Evolutionary conservation across 2,329 filamentous ascomycete genomes (phyloP), one percentile per base, ranked within the genome.

Genomic region (Penicillium paneum): DNA sequence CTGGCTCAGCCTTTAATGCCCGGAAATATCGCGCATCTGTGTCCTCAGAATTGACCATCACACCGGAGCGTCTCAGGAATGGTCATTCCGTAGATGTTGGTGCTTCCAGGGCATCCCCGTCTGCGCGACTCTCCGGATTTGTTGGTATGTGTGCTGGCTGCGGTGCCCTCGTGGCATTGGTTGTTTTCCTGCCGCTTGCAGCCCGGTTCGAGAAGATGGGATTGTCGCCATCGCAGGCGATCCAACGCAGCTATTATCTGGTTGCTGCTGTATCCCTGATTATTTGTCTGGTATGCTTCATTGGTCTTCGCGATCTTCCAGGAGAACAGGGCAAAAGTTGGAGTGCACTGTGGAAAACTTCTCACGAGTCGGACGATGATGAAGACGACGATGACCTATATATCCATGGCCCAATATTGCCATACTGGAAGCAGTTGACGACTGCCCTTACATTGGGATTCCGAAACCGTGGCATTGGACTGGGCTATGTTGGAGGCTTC

Each of bases 81-180:
- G 53, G 56, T 26, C 54, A 56, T 34, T 43, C 47, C 19, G 26
- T 26, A 8, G 53, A 42, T 26, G 36, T 53, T 21, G 54, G 51
- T n/a, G 29, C 53, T 17, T 60, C 52, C 41, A 57, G 32, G 50
- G 64, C 55, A 12, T 69, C 74, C 4, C 79, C 81, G 8, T 83
- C 82, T 29, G 82, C 82, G 35, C 79, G 84, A 57, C 81, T 99
- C 26, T 93, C 94, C 15, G 94, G 94, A 0, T 85, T 92, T 47
- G 94, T 99, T 5, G 94, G 94, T 5, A 79, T 96, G 55, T 96
- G 95, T 69, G 96, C 94, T 8, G 94, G 94, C 24, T 90, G 90
- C 65, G 94, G 94, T 56, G 94, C 94, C 13, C 80, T 99, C 5
- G 81, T 99, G 5, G 91, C 94, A 11, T 78, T 99, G 29, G 74